Conservation (phyloP, 1,284 basidiomycete species). For the Pseudozyma pruni region DNA sequence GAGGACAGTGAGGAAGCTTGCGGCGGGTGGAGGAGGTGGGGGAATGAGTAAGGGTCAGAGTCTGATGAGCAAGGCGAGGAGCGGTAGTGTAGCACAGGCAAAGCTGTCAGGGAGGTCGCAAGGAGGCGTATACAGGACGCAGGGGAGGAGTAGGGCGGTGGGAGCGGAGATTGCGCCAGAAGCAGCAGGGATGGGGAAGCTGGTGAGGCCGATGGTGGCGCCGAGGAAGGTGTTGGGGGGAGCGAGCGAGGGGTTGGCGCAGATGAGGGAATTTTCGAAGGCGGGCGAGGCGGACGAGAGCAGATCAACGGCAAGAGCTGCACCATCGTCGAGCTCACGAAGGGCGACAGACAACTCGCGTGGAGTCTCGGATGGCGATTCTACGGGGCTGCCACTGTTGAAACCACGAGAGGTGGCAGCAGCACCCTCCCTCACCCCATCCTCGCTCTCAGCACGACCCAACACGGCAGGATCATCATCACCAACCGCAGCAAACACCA, state of each 20-base stretch:
- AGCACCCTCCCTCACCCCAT: slow-evolving; percentile 11
- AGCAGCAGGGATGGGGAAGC: slow-evolving; percentile 12
- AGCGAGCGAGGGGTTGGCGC: slow-evolving; percentile 21
- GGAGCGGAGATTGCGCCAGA: slow-evolving; percentile 29
- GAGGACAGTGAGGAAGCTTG: slow-evolving; percentile 20
- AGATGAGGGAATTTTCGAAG: slow-evolving; percentile 22
- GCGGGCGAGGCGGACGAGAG: slow-evolving; percentile 4
- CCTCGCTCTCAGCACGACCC: not conserved
- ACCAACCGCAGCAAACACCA: not conserved
- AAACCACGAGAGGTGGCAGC: slow-evolving; percentile 32
- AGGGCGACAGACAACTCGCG: not conserved
- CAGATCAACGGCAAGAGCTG: not conserved
- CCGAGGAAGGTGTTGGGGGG: slow-evolving; percentile 27
- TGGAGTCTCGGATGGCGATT: not conserved
- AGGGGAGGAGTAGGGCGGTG: slow-evolving; percentile 29
- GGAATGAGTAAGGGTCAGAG: slow-evolving; percentile 46
- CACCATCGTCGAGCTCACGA: not conserved
- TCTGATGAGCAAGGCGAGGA: slow-evolving; percentile 42
- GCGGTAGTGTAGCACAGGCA: slow-evolving; percentile 33
- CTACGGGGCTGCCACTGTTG: slow-evolving; percentile 10
- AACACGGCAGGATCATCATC: not conserved
- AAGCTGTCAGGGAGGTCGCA: slow-evolving; percentile 19
- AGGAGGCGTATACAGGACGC: slow-evolving; percentile 6
- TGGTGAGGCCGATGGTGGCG: slow-evolving; percentile 37
- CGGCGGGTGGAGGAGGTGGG: not conserved